phyloP scores from a whole-genome alignment of 2,329 filamentous ascomycete species.

The Xylaria sp. region DNA sequence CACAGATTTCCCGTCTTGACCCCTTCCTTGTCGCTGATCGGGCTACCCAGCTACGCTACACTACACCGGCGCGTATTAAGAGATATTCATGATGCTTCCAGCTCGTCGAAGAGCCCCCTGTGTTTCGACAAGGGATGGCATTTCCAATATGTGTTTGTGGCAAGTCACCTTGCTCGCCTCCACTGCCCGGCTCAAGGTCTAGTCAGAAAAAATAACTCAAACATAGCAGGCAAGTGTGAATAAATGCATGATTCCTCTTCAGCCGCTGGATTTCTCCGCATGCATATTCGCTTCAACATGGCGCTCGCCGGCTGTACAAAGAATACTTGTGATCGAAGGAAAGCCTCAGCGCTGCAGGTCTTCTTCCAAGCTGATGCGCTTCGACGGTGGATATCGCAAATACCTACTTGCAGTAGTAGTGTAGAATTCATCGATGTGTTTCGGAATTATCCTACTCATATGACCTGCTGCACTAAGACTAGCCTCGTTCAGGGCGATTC shows the following conservation, averaged over 20 bases:
- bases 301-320: not conserved
- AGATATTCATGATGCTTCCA: not conserved
- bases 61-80: constrained; percentile 9
- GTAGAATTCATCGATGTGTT: constrained; percentile 1
- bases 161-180: not conserved
- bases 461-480: constrained; percentile 4
- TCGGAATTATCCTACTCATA: not conserved
- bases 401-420: not conserved
- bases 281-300: not conserved
- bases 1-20: not conserved
- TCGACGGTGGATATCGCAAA: not conserved
- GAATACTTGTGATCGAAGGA: not conserved
- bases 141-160: not conserved
- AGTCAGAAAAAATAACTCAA: not conserved
- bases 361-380: not conserved
- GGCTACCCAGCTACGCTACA: not conserved
- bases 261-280: not conserved
- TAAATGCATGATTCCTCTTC: not conserved
- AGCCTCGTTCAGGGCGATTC: not conserved
- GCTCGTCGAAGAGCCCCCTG: not conserved
- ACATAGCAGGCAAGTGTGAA: not conserved
- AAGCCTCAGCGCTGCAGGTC: not conserved
- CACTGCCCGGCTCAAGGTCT: not conserved
- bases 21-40: not conserved
- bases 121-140: constrained; percentile 10